Percentiles rank a stretch among this genome's conserved stretches.
Evolutionary conservation across 768 basidiomycete genomes (phyloP).

Genomic region (Pisolithus sp.): DNA sequence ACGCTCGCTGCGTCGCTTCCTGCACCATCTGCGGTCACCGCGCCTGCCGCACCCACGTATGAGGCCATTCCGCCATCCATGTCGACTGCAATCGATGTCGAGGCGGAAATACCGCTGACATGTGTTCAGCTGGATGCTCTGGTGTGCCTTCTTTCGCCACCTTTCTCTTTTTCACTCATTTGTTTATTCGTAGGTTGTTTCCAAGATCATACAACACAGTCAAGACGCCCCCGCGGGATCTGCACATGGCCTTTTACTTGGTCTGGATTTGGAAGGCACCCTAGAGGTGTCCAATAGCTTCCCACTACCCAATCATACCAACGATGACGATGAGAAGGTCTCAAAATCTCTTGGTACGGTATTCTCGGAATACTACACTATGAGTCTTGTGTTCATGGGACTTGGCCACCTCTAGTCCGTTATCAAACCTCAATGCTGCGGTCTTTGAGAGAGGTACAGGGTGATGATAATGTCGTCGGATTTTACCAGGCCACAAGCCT

Average conservation of each 20-base stretch:
- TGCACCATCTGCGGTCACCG: constrained; percentile 48
- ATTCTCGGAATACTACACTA: constrained; percentile 3
- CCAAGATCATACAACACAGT: constrained; percentile 91
- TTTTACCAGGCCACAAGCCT: constrained; percentile 89
- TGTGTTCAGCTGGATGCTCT: constrained; percentile 81
- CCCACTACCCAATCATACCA: constrained; percentile 65
- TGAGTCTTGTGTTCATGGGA: constrained; percentile 4
- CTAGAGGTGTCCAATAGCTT: constrained; percentile 92
- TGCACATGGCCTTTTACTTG: constrained; percentile 80
- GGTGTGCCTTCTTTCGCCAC: constrained; percentile 42
- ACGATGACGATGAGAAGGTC: constrained; percentile 80
- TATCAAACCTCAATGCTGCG: constrained; percentile 83
- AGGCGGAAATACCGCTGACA: constrained; percentile 78
- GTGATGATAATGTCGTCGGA: constrained; percentile 87
- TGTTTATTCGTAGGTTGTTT: constrained; percentile 57
- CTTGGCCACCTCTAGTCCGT: constrained; percentile 43
- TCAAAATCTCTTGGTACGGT: constrained; percentile 64
- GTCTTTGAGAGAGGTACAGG: constrained; percentile 84
- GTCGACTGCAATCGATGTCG: constrained; percentile 90
- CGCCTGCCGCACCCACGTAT: constrained; percentile 60
- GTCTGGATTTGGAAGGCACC: constrained; percentile 86
- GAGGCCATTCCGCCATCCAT: constrained; percentile 90
- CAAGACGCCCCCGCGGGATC: constrained; percentile 68
- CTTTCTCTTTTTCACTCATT: background rate
- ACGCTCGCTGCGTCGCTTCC: constrained; percentile 82